Evolutionary conservation across 352 stramenopile species (phyloP).

Genomic region (Pythium phragmiticola): DNA sequence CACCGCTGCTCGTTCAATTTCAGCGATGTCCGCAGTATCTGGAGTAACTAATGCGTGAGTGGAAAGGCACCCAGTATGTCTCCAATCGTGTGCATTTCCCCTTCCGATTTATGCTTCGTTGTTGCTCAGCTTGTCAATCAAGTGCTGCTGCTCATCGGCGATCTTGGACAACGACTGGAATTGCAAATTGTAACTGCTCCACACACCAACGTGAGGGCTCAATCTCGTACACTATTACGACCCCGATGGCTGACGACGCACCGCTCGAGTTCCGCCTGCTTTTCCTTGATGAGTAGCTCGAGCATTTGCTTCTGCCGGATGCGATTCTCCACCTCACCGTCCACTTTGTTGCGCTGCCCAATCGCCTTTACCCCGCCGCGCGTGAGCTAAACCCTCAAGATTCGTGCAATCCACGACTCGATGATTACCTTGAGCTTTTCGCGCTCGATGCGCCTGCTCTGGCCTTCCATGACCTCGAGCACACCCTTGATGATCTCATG

Average conservation of each 20-base stretch:
- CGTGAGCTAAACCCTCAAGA: background rate
- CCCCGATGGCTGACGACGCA: conserved; percentile 16
- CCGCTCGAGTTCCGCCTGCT: conserved; percentile 78
- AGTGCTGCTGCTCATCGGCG: conserved; percentile 71
- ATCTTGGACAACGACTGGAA: conserved; percentile 78
- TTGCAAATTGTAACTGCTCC: conserved; percentile 63
- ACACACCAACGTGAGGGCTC: background rate
- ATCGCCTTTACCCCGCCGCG: conserved; percentile 44
- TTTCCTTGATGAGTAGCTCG: conserved; percentile 79
- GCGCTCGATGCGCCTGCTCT: conserved; percentile 75
- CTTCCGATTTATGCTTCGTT: conserved; percentile 54
- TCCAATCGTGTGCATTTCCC: background rate
- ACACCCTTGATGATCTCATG: conserved; percentile 80
- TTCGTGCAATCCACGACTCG: background rate
- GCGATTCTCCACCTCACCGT: conserved; percentile 81
- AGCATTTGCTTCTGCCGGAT: conserved; percentile 81
- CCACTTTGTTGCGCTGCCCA: conserved; percentile 75
- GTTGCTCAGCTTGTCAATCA: conserved; percentile 88
- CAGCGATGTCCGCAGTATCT: conserved; percentile 22
- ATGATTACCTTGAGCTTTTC: conserved; percentile 72
- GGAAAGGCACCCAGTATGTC: background rate
- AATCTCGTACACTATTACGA: background rate
- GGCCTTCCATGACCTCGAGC: conserved; percentile 74
- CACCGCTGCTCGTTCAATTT: conserved; percentile 38
- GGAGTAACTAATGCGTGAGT: conserved; percentile 10